A percentile compares a stretch with the other conserved stretches of the same genome.
phyloP scores from a whole-genome alignment of 169 alveolate species.

The Babesia ovis region DNA sequence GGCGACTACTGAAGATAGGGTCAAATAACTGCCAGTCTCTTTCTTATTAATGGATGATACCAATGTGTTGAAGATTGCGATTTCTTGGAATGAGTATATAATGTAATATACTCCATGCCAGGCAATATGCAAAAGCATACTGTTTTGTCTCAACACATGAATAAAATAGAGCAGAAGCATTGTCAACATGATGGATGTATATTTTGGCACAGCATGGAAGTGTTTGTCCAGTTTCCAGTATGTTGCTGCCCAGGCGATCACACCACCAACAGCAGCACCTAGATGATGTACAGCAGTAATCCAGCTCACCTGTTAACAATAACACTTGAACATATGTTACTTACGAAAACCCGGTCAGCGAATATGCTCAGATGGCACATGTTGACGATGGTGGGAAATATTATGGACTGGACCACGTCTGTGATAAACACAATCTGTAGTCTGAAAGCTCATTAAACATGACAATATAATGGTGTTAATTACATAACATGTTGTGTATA shows the following conservation, averaged over 20 bases:
- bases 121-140: slow-evolving; percentile 19
- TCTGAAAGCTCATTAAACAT: no score
- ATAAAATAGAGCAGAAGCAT: slow-evolving; percentile 18
- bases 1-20: slow-evolving; percentile 34
- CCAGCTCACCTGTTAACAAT: slow-evolving; percentile 31
- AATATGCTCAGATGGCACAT: slow-evolving; percentile 30
- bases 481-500: no score
- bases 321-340: neutral
- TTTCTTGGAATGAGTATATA: slow-evolving; percentile 33
- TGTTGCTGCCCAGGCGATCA: slow-evolving; percentile 37
- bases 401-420: slow-evolving; percentile 52
- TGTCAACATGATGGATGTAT: slow-evolving; percentile 23
- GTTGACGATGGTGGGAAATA: slow-evolving; percentile 54
- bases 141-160: slow-evolving; percentile 13
- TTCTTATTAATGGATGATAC: slow-evolving; percentile 17
- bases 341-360: slow-evolving; percentile 55
- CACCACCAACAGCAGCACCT: slow-evolving; percentile 63
- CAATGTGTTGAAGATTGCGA: slow-evolving; percentile 14
- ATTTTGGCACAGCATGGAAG: slow-evolving; percentile 27
- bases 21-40: slow-evolving; percentile 3
- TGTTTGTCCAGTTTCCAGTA: slow-evolving; percentile 29
- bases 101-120: slow-evolving; percentile 57
- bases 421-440: slow-evolving; percentile 43
- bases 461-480: no score
- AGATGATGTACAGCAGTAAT: slow-evolving; percentile 53